A percentile compares a stretch with the other conserved stretches of the same genome.
These are phyloP conservation scores for Calonectria henricotiae DNA, from an alignment of 2,329 filamentous ascomycete species.

Conservation along the genomic window DNA sequence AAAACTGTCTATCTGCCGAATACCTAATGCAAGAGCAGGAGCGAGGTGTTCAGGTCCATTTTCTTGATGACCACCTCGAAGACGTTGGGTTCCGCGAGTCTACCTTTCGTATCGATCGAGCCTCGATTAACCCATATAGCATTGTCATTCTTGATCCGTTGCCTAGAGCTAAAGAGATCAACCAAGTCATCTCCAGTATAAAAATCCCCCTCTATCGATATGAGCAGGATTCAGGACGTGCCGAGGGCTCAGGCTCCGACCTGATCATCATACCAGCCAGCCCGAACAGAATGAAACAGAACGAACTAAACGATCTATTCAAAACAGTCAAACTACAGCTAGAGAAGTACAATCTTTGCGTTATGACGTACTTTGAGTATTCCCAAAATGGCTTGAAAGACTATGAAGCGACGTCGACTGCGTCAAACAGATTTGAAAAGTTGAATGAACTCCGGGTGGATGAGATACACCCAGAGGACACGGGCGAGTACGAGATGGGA, in stretches of 20 bases:
- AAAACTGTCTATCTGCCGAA: conserved; percentile 2
- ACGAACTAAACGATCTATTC: conserved; percentile 7
- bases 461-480: background rate
- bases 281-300: background rate
- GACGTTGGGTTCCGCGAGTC: conserved; percentile 23
- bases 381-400: conserved; percentile 2
- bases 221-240: conserved; percentile 2
- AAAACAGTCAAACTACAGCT: background rate
- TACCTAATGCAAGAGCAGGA: conserved; percentile 10
- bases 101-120: conserved; percentile 15
- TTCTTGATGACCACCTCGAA: conserved; percentile 23
- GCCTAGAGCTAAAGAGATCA: conserved; percentile 15
- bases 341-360: background rate
- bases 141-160: conserved; percentile 26
- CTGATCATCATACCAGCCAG: conserved; percentile 12
- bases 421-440: conserved; percentile 4
- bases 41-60: conserved; percentile 3
- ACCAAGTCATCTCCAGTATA: background rate
- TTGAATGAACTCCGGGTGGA: background rate
- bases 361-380: conserved; percentile 23
- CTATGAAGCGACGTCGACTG: background rate
- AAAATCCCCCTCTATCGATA: conserved; percentile 16
- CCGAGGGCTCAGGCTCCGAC: background rate
- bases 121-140: conserved; percentile 24
- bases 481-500: background rate